Percentiles rank a stretch among this genome's conserved stretches.
Conservation (phyloP, 2,329 filamentous ascomycete genomes). For the Coniochaeta hoffmannii region DNA sequence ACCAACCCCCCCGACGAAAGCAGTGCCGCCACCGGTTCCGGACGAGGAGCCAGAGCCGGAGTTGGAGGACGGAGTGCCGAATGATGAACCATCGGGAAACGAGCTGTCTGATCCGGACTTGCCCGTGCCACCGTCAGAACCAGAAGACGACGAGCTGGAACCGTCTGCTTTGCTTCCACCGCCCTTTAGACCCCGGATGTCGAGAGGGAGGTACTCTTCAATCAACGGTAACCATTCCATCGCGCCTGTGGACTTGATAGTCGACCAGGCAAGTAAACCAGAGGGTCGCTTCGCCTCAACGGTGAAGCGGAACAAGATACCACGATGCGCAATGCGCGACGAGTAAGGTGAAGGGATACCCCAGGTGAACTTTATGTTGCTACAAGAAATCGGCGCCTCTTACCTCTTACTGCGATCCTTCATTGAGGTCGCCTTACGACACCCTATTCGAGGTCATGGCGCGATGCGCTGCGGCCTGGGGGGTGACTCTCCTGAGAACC, state of each 20-base stretch:
- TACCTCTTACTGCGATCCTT: too few species aligned
- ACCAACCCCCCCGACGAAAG: not conserved
- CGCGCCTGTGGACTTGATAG: not conserved
- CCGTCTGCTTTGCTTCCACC: not conserved
- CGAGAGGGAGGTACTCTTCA: not conserved
- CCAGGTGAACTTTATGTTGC: too few species aligned
- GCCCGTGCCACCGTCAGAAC: not conserved
- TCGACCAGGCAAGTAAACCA: not conserved
- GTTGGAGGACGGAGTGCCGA: not conserved
- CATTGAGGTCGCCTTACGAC: too few species aligned
- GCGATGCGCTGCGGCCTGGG: too few species aligned
- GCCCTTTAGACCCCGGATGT: not conserved
- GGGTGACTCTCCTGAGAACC: too few species aligned
- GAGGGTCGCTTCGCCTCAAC: not conserved
- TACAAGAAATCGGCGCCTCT: too few species aligned
- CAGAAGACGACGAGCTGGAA: not conserved
- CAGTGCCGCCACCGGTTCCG: not conserved
- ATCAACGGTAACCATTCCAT: not conserved
- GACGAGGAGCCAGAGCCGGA: not conserved
- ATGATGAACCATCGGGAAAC: not conserved
- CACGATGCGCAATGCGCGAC: not conserved
- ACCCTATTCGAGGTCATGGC: too few species aligned
- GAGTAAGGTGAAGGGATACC: too few species aligned
- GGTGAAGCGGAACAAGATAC: not conserved
- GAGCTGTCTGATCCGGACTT: not conserved